Evolutionary conservation across 805 yeast genomes (phyloP).

Genomic region (Wickerhamomyces chambardii): DNA sequence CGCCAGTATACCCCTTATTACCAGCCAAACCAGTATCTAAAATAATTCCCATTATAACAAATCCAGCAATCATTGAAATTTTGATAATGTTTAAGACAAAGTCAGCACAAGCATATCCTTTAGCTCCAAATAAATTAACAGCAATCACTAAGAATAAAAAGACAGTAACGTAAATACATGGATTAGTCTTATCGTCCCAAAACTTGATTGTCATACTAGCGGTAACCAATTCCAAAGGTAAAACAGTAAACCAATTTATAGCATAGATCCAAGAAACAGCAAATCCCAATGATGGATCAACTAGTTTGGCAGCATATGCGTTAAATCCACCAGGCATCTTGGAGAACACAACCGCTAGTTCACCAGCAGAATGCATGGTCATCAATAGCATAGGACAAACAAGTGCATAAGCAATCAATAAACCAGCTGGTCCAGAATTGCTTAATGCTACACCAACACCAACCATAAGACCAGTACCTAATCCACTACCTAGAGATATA

Average conservation of each 20-base stretch:
- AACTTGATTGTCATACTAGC: conserved; percentile 52
- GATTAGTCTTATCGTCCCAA: conserved; percentile 45
- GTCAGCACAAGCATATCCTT: conserved; percentile 54
- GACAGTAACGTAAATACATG: conserved; percentile 49
- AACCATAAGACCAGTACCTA: conserved; percentile 67
- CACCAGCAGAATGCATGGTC: conserved; percentile 59
- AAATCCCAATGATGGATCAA: conserved; percentile 50
- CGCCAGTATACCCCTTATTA: conserved; percentile 38
- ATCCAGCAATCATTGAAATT: conserved; percentile 51
- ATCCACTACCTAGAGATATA: conserved; percentile 80
- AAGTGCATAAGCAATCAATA: conserved; percentile 46
- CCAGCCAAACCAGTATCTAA: conserved; percentile 33
- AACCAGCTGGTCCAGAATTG: conserved; percentile 37
- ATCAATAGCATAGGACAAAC: conserved; percentile 50
- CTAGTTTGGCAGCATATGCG: conserved; percentile 42
- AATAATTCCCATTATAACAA: conserved; percentile 42
- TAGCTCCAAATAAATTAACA: conserved; percentile 44
- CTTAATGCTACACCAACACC: conserved; percentile 43
- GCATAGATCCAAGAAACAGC: conserved; percentile 57
- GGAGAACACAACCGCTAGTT: conserved; percentile 52
- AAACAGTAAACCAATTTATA: conserved; percentile 53
- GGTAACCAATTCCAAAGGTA: conserved; percentile 57
- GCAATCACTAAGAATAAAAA: conserved; percentile 35
- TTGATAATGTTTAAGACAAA: conserved; percentile 59
- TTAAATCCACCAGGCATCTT: conserved; percentile 56